Evolutionary conservation across 805 yeast genomes (phyloP).

Genomic region (Cyberlindnera xishuangbannaensis): DNA sequence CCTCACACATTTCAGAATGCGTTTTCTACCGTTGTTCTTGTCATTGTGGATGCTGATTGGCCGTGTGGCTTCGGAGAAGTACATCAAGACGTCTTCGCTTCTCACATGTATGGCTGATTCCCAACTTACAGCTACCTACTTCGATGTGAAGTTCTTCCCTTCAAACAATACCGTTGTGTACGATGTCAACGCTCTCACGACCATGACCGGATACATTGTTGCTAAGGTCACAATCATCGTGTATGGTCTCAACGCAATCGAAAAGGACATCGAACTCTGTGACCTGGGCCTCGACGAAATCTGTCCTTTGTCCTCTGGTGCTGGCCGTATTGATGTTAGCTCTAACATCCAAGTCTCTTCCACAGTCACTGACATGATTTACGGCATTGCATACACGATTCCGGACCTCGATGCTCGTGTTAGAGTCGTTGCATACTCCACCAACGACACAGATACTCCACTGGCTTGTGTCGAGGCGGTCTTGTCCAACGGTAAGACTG

Average conservation of each 20-base stretch:
- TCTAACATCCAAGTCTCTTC: slow-evolving; percentile 40
- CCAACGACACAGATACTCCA: slow-evolving; percentile 39
- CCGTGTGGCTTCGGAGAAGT: too few species aligned
- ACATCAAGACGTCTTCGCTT: slow-evolving; percentile 56
- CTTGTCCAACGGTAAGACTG: slow-evolving; percentile 85
- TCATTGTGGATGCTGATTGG: too few species aligned
- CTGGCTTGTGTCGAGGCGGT: slow-evolving; percentile 92
- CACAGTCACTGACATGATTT: slow-evolving; percentile 48
- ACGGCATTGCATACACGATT: slow-evolving; percentile 79
- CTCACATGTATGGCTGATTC: slow-evolving; percentile 92
- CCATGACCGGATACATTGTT: slow-evolving; percentile 60
- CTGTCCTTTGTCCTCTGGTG: slow-evolving; percentile 82
- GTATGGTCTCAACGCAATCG: slow-evolving; percentile 69
- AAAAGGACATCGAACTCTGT: slow-evolving; percentile 59
- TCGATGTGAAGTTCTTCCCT: slow-evolving; percentile 72
- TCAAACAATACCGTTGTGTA: slow-evolving; percentile 54
- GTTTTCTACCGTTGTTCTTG: too few species aligned
- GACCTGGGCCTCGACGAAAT: slow-evolving; percentile 45
- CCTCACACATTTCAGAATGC: too few species aligned
- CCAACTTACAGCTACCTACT: slow-evolving; percentile 75
- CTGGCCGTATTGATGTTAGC: slow-evolving; percentile 78
- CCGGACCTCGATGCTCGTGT: slow-evolving; percentile 96
- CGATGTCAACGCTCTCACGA: slow-evolving; percentile 72
- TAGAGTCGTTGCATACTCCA: slow-evolving; percentile 56
- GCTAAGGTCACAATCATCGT: slow-evolving; percentile 65